phyloP scores from a whole-genome alignment of 371 early-diverging fungal species.

The Apophysomyces ossiformis region DNA sequence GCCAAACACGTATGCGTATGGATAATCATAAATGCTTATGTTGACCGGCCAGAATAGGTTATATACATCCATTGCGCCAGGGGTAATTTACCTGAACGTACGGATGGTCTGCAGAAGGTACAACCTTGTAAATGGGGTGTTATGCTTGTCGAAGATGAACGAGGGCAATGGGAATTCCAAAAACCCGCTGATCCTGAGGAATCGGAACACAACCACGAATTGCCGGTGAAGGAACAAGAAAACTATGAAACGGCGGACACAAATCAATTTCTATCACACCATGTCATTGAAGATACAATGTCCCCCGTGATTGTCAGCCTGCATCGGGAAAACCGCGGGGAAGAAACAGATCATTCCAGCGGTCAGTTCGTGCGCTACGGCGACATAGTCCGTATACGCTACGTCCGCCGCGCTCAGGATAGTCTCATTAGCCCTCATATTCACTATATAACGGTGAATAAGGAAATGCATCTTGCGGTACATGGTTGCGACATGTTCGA shows the following conservation, averaged over 20 bases:
- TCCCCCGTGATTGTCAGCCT: neutral
- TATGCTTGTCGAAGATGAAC: neutral
- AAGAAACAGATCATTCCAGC: neutral
- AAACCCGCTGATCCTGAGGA: neutral
- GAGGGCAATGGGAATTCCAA: neutral
- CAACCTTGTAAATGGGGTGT: neutral
- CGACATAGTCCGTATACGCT: neutral
- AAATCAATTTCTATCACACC: neutral
- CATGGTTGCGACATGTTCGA: neutral
- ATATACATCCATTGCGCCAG: neutral
- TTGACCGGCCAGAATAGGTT: neutral
- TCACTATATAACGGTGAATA: neutral
- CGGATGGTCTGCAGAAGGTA: neutral
- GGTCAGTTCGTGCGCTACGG: neutral
- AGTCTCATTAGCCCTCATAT: neutral
- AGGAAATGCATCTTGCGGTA: neutral
- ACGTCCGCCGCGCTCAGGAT: neutral
- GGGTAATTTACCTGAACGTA: neutral
- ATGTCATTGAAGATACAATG: neutral
- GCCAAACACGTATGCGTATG: neutral
- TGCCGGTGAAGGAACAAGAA: neutral
- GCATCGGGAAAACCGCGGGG: neutral
- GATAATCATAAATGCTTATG: neutral
- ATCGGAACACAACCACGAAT: neutral
- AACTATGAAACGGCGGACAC: neutral